These are phyloP conservation scores for Hanseniaspora taiwanica DNA, from an alignment of 805 yeast genomes.

Conservation along the genomic window DNA sequence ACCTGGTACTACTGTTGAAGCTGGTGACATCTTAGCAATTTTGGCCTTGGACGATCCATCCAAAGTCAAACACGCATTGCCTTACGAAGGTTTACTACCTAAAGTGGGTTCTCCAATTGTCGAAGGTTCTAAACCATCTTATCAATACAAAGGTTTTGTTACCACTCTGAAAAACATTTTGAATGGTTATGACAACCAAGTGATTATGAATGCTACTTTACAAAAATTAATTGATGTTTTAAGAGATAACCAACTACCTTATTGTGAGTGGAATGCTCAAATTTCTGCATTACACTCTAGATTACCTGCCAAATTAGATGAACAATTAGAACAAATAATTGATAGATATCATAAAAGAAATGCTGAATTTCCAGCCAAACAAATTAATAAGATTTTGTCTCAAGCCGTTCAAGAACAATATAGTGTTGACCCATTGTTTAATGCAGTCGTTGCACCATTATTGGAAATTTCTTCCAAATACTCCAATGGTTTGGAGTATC, in stretches of 20 bases:
- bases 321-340: conserved; percentile 47
- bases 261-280: conserved; percentile 78
- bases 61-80: conserved; percentile 91
- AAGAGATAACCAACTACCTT: conserved; percentile 75
- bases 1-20: conserved; percentile 94
- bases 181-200: conserved; percentile 90
- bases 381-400: conserved; percentile 56
- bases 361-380: conserved; percentile 91
- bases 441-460: conserved; percentile 58
- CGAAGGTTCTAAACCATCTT: conserved; percentile 73
- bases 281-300: conserved; percentile 88
- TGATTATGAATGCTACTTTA: conserved; percentile 76
- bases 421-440: conserved; percentile 39
- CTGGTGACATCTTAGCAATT: conserved; percentile 95
- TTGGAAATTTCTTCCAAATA: conserved; percentile 57
- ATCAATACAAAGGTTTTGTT: conserved; percentile 48
- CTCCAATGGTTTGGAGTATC: conserved; percentile 62
- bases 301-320: conserved; percentile 66
- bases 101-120: conserved; percentile 73
- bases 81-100: conserved; percentile 89
- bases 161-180: conserved; percentile 64
- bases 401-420: conserved; percentile 40
- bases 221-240: conserved; percentile 58
- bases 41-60: conserved; percentile 92
- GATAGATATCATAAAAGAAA: conserved; percentile 51